Evolutionary conservation across 2,329 filamentous ascomycete genomes (phyloP), one percentile per base, ranked within the genome.

Genomic region (Acrocalymma vagum): DNA sequence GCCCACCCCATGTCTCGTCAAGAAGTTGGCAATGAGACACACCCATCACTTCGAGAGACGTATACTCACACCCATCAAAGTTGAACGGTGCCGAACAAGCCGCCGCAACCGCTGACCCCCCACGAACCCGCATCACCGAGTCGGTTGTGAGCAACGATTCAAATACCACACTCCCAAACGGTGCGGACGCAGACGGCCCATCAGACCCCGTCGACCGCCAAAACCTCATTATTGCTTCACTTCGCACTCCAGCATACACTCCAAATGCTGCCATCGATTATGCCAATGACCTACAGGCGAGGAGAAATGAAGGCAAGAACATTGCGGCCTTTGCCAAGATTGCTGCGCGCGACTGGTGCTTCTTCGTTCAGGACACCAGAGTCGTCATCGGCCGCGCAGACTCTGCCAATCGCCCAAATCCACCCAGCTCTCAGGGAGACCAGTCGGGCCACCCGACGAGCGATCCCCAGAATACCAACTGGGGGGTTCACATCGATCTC

Each of bases 291-390:
- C 62, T 78, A 29, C 72, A 78, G 32, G 71, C 62, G 31, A 58
- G 57, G 46, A 72, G 62, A 63, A 74, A 50, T 56, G 69, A 63
- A 61, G 74, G 65, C 57, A 63, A 62, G 48, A 73, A 68, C 55
- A 72, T 75, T 21, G 71, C 74, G 6, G 89, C 89, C 23, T 94
- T 89, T 67, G 89, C 88, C 40, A 93, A 93, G 73, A 86, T 94
- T 46, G 84, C 88, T 14, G 89, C 87, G 11, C 82, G 84, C 52
- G 86, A 90, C 63, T 94, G 89, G 89, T 91, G 88, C 8, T 94
- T 87, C 69, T 93, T 90, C 63, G 84, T 93, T 45, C 87, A 86
- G 48, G 84, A 85, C 48, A 78, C 90, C n/a, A 78, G 79, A 37
- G 82, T 91, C 62, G 85, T 87, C 53, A 91, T 94, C 51, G 89